Evolutionary conservation across 2,329 filamentous ascomycete species (phyloP).

Genomic region (Ophidiomyces ophidiicola): DNA sequence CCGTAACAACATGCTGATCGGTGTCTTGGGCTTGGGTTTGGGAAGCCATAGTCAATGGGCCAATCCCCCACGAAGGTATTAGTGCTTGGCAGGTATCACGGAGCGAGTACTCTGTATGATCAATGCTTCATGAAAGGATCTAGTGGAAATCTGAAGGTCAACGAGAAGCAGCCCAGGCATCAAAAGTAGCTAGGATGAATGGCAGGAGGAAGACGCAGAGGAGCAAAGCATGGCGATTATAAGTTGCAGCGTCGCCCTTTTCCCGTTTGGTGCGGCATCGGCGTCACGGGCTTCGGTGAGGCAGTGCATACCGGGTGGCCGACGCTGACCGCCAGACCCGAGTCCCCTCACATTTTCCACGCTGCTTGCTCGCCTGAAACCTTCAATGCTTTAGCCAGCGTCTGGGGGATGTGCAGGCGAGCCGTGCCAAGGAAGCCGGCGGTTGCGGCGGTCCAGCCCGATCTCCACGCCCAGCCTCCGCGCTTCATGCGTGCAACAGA

Average conservation of each 20-base stretch:
- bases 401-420: not conserved
- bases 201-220: not conserved
- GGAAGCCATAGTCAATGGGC: slow-evolving; percentile 4
- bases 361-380: slow-evolving; percentile 4
- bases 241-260: slow-evolving; percentile 2
- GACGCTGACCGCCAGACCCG: not conserved
- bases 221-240: slow-evolving; percentile 6
- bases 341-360: not conserved
- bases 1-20: not conserved
- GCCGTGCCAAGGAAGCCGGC: not conserved
- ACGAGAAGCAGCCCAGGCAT: not conserved
- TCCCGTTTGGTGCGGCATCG: not conserved
- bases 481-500: not conserved
- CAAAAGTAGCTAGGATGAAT: not conserved
- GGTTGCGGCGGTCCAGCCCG: not conserved
- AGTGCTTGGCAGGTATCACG: slow-evolving; percentile 7
- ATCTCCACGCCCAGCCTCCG: not conserved
- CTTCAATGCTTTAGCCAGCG: slow-evolving; percentile 1
- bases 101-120: slow-evolving; percentile 8
- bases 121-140: slow-evolving; percentile 3
- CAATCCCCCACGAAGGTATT: not conserved
- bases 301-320: slow-evolving; percentile 5
- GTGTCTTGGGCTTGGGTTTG: not conserved
- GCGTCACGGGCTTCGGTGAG: slow-evolving; percentile 1
- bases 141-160: slow-evolving; percentile 1